Conservation (phyloP, 495 filamentous ascomycete species). For the Symbiotaphrina buchneri region DNA sequence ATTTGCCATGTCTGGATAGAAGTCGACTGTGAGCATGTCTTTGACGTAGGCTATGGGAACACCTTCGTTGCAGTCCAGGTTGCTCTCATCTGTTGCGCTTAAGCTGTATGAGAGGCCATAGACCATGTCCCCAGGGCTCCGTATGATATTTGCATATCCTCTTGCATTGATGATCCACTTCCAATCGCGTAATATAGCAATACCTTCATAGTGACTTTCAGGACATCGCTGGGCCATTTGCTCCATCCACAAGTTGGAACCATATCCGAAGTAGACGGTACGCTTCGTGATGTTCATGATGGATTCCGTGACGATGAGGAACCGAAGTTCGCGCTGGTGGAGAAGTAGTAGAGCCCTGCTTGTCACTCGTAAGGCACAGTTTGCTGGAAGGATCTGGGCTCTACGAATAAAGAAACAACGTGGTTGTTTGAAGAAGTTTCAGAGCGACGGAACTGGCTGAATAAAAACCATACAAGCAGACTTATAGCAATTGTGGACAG, state of each 20-base stretch:
- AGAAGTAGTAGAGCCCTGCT: no score
- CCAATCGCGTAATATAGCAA: conserved; percentile 25
- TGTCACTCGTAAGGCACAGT: no score
- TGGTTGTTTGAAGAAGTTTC: no score
- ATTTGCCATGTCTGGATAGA: no score
- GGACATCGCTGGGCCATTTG: conserved; percentile 46
- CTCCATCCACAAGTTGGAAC: conserved; percentile 41
- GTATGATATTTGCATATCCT: conserved; percentile 50
- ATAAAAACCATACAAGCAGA: no score
- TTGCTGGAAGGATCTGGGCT: no score
- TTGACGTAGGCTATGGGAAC: conserved; percentile 31
- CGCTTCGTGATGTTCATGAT: no score
- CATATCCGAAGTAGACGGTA: conserved; percentile 64
- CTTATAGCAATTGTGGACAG: no score
- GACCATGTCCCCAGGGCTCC: conserved; percentile 11
- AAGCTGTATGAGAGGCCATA: conserved; percentile 31
- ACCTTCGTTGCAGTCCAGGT: conserved; percentile 31
- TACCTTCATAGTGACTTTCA: conserved; percentile 20
- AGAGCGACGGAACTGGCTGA: no score
- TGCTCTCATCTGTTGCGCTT: conserved; percentile 16
- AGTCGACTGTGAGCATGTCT: conserved; percentile 12
- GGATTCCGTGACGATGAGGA: no score
- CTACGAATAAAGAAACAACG: no score
- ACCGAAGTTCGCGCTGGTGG: no score
- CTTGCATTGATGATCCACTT: conserved; percentile 42